These are phyloP conservation scores for Mycena metata DNA, from an alignment of 768 basidiomycete species.

Conservation along the genomic window DNA sequence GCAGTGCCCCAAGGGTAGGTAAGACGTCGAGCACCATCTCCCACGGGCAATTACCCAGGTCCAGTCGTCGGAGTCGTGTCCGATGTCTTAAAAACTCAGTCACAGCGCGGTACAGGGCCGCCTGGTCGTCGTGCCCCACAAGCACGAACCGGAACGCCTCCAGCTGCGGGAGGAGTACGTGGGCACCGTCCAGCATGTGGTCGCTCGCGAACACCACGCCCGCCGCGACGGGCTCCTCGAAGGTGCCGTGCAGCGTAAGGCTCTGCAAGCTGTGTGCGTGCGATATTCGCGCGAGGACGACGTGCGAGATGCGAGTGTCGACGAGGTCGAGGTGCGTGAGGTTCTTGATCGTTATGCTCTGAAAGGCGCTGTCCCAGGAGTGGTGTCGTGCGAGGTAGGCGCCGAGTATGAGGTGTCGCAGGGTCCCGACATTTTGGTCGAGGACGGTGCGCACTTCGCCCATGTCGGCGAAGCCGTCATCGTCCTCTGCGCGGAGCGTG, in stretches of 20 bases:
- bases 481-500: conserved; percentile 77
- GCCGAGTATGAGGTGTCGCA: conserved; percentile 75
- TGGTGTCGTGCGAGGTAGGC: conserved; percentile 75
- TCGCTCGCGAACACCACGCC: conserved; percentile 73
- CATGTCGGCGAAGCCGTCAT: conserved; percentile 80
- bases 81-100: conserved; percentile 66
- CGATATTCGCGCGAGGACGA: conserved; percentile 73
- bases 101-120: conserved; percentile 65
- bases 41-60: conserved; percentile 77
- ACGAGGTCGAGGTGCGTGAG: conserved; percentile 80
- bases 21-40: conserved; percentile 67
- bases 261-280: conserved; percentile 73
- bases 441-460: conserved; percentile 75
- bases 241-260: conserved; percentile 75
- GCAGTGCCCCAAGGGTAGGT: conserved; percentile 63
- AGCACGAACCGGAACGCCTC: conserved; percentile 74
- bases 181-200: conserved; percentile 66
- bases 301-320: conserved; percentile 75
- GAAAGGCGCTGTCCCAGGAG: conserved; percentile 77
- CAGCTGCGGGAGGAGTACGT: conserved; percentile 74
- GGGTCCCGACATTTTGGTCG: conserved; percentile 68
- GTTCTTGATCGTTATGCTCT: conserved; percentile 72
- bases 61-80: conserved; percentile 64
- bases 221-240: conserved; percentile 70
- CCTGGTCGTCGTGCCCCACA: conserved; percentile 73